A percentile compares a stretch with the other conserved stretches of the same genome.
Conservation (phyloP, 129 eudicot species). For the Flaveria linearis region DNA sequence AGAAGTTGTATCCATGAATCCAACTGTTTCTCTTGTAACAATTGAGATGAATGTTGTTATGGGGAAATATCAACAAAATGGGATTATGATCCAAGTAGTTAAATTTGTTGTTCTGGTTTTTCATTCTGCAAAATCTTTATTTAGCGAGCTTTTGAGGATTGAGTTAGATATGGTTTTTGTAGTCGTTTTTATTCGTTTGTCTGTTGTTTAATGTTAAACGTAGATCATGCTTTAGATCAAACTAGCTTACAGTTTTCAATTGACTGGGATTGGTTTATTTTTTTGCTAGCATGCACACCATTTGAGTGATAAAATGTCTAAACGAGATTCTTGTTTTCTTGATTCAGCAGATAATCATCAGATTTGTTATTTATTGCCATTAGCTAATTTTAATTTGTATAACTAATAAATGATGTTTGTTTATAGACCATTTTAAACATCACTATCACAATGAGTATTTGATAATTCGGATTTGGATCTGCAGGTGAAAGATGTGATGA, state of each 20-base stretch:
- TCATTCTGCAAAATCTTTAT: neutral
- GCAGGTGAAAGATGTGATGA: conserved; percentile 97
- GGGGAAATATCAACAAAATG: too few relatives aligned
- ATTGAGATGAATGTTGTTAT: too few relatives aligned
- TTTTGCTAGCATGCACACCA: too few relatives aligned
- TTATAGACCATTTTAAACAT: neutral
- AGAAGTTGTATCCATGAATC: neutral
- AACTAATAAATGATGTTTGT: neutral
- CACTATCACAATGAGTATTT: neutral
- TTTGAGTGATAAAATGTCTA: too few relatives aligned
- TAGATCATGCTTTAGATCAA: neutral
- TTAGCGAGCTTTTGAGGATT: neutral
- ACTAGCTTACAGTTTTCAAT: neutral
- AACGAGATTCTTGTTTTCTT: neutral
- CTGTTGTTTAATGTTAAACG: neutral
- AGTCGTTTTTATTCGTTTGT: neutral
- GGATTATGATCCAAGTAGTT: too few relatives aligned
- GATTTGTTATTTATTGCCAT: too few relatives aligned
- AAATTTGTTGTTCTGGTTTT: too few relatives aligned
- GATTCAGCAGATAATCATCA: too few relatives aligned
- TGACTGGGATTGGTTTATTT: too few relatives aligned
- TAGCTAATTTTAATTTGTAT: neutral
- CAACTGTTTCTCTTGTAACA: neutral
- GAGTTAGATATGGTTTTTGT: conserved; percentile 11
- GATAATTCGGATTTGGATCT: neutral